phyloP scores from a whole-genome alignment of 106 monocot species.

The Iris macrosiphon region DNA sequence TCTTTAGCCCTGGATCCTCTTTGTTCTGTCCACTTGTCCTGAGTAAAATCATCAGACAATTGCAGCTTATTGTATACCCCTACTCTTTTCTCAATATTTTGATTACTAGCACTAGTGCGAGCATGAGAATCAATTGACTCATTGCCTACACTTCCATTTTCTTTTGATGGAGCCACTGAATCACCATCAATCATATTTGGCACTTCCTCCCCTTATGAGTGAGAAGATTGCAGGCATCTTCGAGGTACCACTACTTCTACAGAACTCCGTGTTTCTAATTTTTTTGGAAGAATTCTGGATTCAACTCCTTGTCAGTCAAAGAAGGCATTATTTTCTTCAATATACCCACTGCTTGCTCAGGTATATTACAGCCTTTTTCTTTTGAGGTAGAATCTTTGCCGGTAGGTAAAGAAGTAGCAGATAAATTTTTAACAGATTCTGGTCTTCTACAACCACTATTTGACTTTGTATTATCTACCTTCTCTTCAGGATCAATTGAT shows the following conservation, averaged over 20 bases:
- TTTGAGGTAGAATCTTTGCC: slow-evolving; percentile 24
- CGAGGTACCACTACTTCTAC: slow-evolving; percentile 88
- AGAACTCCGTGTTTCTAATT: slow-evolving; percentile 66
- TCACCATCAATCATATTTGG: slow-evolving; percentile 22
- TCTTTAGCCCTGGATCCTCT: slow-evolving; percentile 41
- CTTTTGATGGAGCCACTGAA: slow-evolving; percentile 9
- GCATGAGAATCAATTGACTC: slow-evolving; percentile 23
- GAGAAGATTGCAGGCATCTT: slow-evolving; percentile 33
- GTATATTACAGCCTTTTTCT: slow-evolving; percentile 30
- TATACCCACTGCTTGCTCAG: slow-evolving; percentile 55
- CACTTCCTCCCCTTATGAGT: slow-evolving; percentile 35
- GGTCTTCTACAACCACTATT: slow-evolving; percentile 27
- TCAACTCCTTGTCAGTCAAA: slow-evolving; percentile 84
- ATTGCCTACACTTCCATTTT: slow-evolving; percentile 7
- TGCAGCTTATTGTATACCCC: slow-evolving; percentile 20
- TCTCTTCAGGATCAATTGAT: slow-evolving; percentile 40
- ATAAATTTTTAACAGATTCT: slow-evolving; percentile 39
- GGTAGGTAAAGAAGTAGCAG: slow-evolving; percentile 41
- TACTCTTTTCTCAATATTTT: slow-evolving; percentile 23
- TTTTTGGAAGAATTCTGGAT: slow-evolving; percentile 94
- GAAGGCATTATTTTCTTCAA: slow-evolving; percentile 74
- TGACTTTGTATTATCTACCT: slow-evolving; percentile 26
- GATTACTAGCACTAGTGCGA: slow-evolving; percentile 11
- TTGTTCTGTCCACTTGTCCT: slow-evolving; percentile 51
- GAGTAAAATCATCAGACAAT: slow-evolving; percentile 27